Base-by-base conservation (phyloP, 2,329 filamentous ascomycete species). In the Sclerotinia subarctica region DNA sequence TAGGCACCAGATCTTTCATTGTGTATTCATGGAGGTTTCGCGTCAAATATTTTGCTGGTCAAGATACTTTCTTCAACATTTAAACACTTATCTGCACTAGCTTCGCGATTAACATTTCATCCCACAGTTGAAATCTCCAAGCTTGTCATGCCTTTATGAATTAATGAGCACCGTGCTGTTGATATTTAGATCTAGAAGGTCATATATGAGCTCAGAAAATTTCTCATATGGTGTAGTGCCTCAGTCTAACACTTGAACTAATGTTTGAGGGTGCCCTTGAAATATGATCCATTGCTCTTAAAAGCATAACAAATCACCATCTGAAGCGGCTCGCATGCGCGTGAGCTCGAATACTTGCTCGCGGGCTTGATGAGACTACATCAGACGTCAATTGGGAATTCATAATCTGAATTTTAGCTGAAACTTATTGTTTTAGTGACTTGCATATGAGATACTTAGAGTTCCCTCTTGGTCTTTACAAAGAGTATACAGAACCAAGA, bases 111-210 rank as follows among this genome's bases (percentile, higher is more conserved):
- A 53, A 1, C 54, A 7, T 11, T 65, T 57, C 19, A 74, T 67
- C 2, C 66, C 2, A 2, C 13, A 19, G 21, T 58, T 46, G 2
- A 73, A 52, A 32, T 47, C 42, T 11, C 17, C n/a, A 1, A 72
- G 67, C 21, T 38, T 46, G 21, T 24, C 42, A 8, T 70, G 70
- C 2, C 56, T 1, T 17, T 53, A 29, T 2, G 70, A 54, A 10
- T 73, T 66, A 21, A 70, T 63, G 1, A 72, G 58, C 5, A 74
- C 66, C 3, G 73, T 64, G 0, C 64, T 26, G 1, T 56, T 42
- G 70, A 72, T 71, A 1, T 32, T 70, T 17, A 73, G 17, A 19
- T 72, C 66, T 1, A 74, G 66, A 0, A 73, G 67, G 24, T 72
- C 69, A n/a, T 71, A 66, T 3, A 74, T 71, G 0, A 71, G 54